Base-by-base conservation (phyloP, 305 asterid species). In the Fraxinus nigra region DNA sequence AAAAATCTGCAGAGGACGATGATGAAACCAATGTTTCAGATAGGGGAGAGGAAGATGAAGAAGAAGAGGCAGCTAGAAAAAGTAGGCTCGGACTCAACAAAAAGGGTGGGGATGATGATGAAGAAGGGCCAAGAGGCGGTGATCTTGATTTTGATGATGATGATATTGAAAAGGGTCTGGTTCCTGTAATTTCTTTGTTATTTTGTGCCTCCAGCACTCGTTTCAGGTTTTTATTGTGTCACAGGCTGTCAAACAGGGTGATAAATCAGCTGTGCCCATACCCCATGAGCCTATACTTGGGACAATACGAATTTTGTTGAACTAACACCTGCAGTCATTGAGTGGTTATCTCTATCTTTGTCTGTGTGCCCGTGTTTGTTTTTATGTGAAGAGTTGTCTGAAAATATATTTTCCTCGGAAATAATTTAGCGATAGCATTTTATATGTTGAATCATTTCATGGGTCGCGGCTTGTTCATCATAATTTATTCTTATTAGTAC, bases 91-190 rank as follows among this genome's bases (percentile, higher is more conserved):
- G 87, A 24, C 84, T 87, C 48, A 80, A 82, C 65, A 87, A 81
- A 78, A 85, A 79, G 72, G 83, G 82, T 18, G 89, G 81, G 79
- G 92, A 87, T 83, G 91, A 87, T 83, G 92, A 89, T 82, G 92
- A 89, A 77, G 92, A 89, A 84, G 92, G 92, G 46, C 90, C 85
- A 16, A 86, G 92, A 80, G 92, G 92, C 56, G 91, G 91, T 34
- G 92, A 89, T 81, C 90, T 88, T 82, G 92, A 89, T 76, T 73
- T 85, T 28, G 90, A 89, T 74, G 90, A 87, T 74, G 88, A 88
- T 85, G 92, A 88, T 81, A 86, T 88, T 76, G 92, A 88, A 43
- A 89, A 84, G 80, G 92, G 92, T 93, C 80, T 75, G 83, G 33
- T 56, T 82, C 77, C 63, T 81, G 59, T 61, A 43, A 28, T 79